Percentiles rank a stretch among this genome's conserved stretches.
phyloP scores from a whole-genome alignment of 2,329 filamentous ascomycete species.

The Thelonectria olida region DNA sequence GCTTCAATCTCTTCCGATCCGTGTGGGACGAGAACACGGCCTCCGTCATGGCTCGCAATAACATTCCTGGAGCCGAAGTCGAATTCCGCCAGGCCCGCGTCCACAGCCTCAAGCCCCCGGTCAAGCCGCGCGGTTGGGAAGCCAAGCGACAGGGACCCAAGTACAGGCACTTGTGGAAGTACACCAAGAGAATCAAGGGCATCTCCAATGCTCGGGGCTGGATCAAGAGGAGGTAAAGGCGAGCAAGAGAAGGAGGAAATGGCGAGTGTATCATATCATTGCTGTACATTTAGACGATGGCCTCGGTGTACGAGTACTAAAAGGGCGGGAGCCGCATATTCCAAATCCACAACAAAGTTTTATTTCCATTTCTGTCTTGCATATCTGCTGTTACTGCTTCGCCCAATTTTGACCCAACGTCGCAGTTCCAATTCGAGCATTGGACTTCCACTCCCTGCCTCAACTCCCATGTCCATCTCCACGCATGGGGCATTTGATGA shows the following conservation, averaged over 20 bases:
- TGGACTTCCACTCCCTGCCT: too few species aligned
- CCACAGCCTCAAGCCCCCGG: slow-evolving; percentile 70
- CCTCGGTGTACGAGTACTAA: slow-evolving; percentile 34
- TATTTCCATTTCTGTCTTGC: too few species aligned
- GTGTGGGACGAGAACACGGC: slow-evolving; percentile 89
- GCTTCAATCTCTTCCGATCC: slow-evolving; percentile 87
- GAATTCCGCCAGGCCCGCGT: slow-evolving; percentile 86
- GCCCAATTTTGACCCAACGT: too few species aligned
- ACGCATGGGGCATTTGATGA: too few species aligned
- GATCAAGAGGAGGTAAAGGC: slow-evolving; percentile 50
- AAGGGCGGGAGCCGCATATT: slow-evolving; percentile 4
- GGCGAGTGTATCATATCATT: slow-evolving; percentile 35
- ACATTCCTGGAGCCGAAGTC: slow-evolving; percentile 78
- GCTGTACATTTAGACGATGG: slow-evolving; percentile 42
- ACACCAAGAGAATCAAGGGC: slow-evolving; percentile 66
- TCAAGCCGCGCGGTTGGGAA: slow-evolving; percentile 72
- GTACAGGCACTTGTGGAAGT: slow-evolving; percentile 72
- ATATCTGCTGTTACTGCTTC: too few species aligned
- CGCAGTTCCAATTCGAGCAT: too few species aligned
- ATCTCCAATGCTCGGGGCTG: slow-evolving; percentile 54
- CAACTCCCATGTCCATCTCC: too few species aligned
- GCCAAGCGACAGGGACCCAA: slow-evolving; percentile 72
- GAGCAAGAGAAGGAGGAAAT: slow-evolving; percentile 14
- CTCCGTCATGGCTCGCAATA: slow-evolving; percentile 85
- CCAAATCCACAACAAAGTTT: not conserved